These are phyloP conservation scores for Orbilia oligospora DNA, from an alignment of 2,329 filamentous ascomycete genomes.

Conservation along the genomic window DNA sequence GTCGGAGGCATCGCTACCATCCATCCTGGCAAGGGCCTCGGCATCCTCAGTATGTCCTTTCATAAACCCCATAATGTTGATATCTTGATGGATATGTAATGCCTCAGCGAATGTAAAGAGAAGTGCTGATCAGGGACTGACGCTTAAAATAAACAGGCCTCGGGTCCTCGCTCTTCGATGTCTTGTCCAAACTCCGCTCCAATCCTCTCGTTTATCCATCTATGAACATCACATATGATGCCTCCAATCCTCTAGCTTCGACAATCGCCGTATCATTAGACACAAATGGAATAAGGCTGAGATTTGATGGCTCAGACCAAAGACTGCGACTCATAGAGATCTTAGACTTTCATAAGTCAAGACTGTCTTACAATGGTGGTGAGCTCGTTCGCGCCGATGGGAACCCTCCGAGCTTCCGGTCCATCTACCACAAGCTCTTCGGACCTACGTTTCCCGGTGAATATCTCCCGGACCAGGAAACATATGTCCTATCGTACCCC, in stretches of 20 bases:
- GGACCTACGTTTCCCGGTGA: constrained; percentile 95
- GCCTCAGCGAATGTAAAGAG: not conserved
- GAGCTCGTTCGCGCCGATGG: constrained; percentile 71
- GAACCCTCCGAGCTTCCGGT: constrained; percentile 80
- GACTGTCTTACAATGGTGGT: constrained; percentile 84
- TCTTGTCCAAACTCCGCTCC: constrained; percentile 87
- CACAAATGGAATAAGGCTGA: constrained; percentile 87
- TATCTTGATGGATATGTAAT: not conserved
- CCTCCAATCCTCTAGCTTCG: constrained; percentile 61
- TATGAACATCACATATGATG: constrained; percentile 78
- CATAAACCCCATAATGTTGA: not conserved
- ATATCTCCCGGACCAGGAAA: constrained; percentile 81
- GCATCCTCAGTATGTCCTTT: constrained; percentile 71
- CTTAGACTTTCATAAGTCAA: constrained; percentile 86
- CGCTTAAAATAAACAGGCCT: constrained; percentile 73
- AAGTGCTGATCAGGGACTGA: not conserved
- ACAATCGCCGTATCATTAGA: constrained; percentile 78
- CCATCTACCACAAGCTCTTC: constrained; percentile 93
- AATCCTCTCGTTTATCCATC: constrained; percentile 87
- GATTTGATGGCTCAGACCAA: constrained; percentile 95
- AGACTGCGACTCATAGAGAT: constrained; percentile 91
- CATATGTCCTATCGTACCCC: constrained; percentile 93
- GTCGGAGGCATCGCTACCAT: constrained; percentile 71
- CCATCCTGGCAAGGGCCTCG: constrained; percentile 76
- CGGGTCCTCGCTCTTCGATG: constrained; percentile 90